These are phyloP conservation scores for Ascochyta pisi DNA, from an alignment of 2,329 filamentous ascomycete species.

Conservation along the genomic window DNA sequence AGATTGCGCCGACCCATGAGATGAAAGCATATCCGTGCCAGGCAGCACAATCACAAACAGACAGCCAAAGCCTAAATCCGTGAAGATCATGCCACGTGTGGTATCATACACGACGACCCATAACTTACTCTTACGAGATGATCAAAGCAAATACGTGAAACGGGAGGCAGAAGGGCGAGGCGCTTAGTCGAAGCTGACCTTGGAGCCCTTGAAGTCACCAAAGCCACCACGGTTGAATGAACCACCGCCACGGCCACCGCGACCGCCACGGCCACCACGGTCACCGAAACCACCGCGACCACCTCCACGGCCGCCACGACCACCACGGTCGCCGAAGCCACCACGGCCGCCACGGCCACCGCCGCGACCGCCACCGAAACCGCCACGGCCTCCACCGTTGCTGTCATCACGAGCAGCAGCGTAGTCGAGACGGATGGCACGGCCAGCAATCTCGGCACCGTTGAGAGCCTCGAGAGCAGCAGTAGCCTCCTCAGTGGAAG, in stretches of 20 bases:
- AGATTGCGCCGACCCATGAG: constrained; percentile 21
- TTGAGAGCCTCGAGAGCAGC: constrained; percentile 73
- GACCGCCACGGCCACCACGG: constrained; percentile 55
- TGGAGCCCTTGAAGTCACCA: constrained; percentile 77
- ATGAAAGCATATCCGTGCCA: constrained; percentile 20
- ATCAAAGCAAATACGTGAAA: constrained; percentile 28
- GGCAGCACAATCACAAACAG: constrained; percentile 16
- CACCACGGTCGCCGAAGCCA: constrained; percentile 59
- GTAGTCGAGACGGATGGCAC: constrained; percentile 83
- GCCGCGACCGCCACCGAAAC: constrained; percentile 60
- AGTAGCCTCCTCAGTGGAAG: constrained; percentile 82
- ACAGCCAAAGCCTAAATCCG: constrained; percentile 19
- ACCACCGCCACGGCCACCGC: constrained; percentile 56
- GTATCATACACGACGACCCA: constrained; percentile 26
- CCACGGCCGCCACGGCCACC: constrained; percentile 56
- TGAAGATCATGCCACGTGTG: constrained; percentile 22
- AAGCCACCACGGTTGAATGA: constrained; percentile 62
- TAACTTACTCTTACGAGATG: constrained; percentile 35
- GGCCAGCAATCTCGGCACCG: constrained; percentile 74
- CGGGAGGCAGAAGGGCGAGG: constrained; percentile 7
- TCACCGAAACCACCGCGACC: constrained; percentile 53
- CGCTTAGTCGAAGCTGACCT: constrained; percentile 69
- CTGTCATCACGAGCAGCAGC: constrained; percentile 70
- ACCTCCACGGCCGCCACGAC: constrained; percentile 58
- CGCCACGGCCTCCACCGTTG: constrained; percentile 61